phyloP scores from a whole-genome alignment of 2,329 filamentous ascomycete genomes.

The Camptophora hylomeconis region DNA sequence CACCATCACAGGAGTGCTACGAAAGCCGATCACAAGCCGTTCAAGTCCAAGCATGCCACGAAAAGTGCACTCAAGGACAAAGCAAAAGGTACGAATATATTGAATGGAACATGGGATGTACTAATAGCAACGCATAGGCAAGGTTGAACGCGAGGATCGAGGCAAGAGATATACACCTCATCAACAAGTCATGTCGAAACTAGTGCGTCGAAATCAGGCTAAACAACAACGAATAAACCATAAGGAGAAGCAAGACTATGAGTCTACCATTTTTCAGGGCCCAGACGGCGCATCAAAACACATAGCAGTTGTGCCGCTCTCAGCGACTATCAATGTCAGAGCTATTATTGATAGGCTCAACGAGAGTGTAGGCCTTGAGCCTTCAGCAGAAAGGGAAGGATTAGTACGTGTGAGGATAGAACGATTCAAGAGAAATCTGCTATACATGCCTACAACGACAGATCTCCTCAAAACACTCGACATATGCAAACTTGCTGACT shows the following conservation, averaged over 20 bases:
- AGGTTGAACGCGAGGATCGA: constrained; percentile 53
- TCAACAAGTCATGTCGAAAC: constrained; percentile 94
- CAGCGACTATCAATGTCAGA: constrained; percentile 54
- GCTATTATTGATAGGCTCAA: constrained; percentile 60
- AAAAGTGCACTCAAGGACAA: constrained; percentile 77
- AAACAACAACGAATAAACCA: constrained; percentile 80
- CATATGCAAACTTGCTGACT: constrained; percentile 78
- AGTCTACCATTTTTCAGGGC: constrained; percentile 71
- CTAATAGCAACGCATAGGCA: constrained; percentile 42
- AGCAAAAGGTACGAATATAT: constrained; percentile 54
- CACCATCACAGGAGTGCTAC: constrained; percentile 91
- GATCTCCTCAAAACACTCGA: constrained; percentile 70
- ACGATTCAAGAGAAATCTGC: constrained; percentile 86
- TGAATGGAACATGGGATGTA: neutral
- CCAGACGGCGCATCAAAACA: constrained; percentile 76
- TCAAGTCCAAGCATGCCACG: constrained; percentile 82
- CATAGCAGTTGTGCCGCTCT: constrained; percentile 77
- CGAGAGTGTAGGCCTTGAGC: constrained; percentile 63
- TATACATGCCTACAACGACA: constrained; percentile 64
- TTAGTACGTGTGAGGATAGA: constrained; percentile 59
- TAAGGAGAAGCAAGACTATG: constrained; percentile 67
- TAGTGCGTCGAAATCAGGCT: constrained; percentile 87
- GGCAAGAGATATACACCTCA: constrained; percentile 75
- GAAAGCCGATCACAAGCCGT: constrained; percentile 75
- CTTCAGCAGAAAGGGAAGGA: constrained; percentile 46